These are phyloP conservation scores for Recurvomyces mirabilis DNA, from an alignment of 495 filamentous ascomycete genomes.

Conservation along the genomic window DNA sequence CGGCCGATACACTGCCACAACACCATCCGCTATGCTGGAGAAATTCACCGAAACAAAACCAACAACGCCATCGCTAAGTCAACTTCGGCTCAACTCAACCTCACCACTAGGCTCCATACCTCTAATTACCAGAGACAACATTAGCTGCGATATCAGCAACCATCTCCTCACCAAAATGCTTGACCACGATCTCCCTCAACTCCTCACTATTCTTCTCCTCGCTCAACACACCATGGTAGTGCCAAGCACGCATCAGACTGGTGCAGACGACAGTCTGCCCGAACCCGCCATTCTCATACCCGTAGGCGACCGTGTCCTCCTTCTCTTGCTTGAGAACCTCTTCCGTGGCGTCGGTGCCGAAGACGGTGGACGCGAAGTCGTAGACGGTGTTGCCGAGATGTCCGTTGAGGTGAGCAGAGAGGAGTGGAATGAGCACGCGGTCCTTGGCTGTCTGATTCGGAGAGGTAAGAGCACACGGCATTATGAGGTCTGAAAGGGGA, in stretches of 20 bases:
- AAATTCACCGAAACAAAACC: too few species aligned
- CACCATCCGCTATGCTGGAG: too few species aligned
- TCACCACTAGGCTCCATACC: too few species aligned
- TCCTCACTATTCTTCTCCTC: slow-evolving; percentile 3
- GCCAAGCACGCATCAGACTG: neutral
- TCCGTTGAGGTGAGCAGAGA: neutral
- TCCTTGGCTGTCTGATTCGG: neutral
- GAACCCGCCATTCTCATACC: too few species aligned
- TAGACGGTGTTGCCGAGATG: neutral
- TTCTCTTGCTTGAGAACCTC: neutral
- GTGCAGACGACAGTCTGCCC: neutral
- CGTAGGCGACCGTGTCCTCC: neutral
- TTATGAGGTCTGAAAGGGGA: too few species aligned
- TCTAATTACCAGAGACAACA: too few species aligned
- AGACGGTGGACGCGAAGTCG: neutral
- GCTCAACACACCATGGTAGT: neutral
- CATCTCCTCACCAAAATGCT: neutral
- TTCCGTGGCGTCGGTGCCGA: neutral
- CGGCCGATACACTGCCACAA: too few species aligned
- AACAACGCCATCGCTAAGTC: too few species aligned
- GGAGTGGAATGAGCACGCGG: neutral
- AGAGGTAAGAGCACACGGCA: neutral
- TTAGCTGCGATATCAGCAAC: too few species aligned
- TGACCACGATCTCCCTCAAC: neutral
- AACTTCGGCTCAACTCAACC: too few species aligned